A percentile compares a stretch with the other conserved stretches of the same genome.
Evolutionary conservation across 768 basidiomycete species (phyloP).

Genomic region (Kwoniella botswanensis): DNA sequence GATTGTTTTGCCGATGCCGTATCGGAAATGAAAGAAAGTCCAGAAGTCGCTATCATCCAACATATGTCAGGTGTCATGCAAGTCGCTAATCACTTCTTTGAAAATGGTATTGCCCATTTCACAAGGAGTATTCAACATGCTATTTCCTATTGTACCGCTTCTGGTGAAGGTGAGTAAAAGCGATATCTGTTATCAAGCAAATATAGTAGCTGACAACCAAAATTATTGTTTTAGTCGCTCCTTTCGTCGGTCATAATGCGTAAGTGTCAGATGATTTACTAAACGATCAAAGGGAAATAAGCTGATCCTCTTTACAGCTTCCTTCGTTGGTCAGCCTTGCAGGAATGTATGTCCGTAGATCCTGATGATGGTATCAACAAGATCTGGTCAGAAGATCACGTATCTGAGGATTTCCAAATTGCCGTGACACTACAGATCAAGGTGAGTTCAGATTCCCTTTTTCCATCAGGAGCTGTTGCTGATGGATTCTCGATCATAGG

Average conservation of each 20-base stretch:
- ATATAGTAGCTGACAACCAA: neutral
- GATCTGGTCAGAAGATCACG: slow-evolving; percentile 82
- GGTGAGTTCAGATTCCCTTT: slow-evolving; percentile 54
- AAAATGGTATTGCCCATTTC: slow-evolving; percentile 87
- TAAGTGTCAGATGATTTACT: slow-evolving; percentile 9
- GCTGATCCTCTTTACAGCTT: slow-evolving; percentile 66
- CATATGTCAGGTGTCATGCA: slow-evolving; percentile 92
- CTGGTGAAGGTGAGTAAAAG: slow-evolving; percentile 49
- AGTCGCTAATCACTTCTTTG: slow-evolving; percentile 85
- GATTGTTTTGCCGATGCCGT: slow-evolving; percentile 91
- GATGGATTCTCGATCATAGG: slow-evolving; percentile 21
- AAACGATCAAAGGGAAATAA: slow-evolving; percentile 13
- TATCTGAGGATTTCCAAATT: slow-evolving; percentile 84
- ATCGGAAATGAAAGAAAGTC: slow-evolving; percentile 74
- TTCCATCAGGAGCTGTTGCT: neutral
- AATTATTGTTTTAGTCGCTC: slow-evolving; percentile 33
- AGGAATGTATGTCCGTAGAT: slow-evolving; percentile 77
- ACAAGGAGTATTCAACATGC: slow-evolving; percentile 76
- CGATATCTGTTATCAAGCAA: neutral
- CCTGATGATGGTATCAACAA: slow-evolving; percentile 68
- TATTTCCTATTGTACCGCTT: slow-evolving; percentile 55
- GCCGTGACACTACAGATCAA: slow-evolving; percentile 73
- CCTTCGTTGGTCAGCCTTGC: slow-evolving; percentile 84
- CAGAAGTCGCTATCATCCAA: slow-evolving; percentile 85
- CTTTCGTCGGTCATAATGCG: slow-evolving; percentile 57